Evolutionary conservation across 768 basidiomycete species (phyloP).

Genomic region (Coprinopsis marcescibilis): DNA sequence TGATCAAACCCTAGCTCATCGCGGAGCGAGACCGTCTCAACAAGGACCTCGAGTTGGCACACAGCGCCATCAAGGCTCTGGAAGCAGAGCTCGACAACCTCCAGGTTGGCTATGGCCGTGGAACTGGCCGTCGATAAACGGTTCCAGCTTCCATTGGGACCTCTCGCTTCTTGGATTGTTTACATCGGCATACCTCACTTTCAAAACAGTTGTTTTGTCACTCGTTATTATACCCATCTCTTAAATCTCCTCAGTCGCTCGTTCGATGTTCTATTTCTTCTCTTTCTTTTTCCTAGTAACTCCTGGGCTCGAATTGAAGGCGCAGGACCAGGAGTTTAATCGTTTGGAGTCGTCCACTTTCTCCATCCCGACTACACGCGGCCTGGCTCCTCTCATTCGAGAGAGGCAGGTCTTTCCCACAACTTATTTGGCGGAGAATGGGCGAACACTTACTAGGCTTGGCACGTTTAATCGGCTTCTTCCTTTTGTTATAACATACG

Average conservation of each 20-base stretch:
- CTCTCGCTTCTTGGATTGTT: neutral
- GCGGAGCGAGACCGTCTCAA: conserved; percentile 98
- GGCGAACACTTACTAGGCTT: neutral
- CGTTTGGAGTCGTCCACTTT: neutral
- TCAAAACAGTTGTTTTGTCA: conserved; percentile 11
- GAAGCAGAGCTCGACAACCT: conserved; percentile 89
- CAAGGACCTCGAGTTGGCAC: conserved; percentile 94
- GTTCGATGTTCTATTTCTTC: neutral
- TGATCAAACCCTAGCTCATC: conserved; percentile 71
- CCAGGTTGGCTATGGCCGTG: conserved; percentile 79
- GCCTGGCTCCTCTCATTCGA: too few species aligned
- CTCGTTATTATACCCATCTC: conserved; percentile 4
- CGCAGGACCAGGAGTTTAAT: too few species aligned
- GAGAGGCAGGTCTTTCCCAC: too few species aligned
- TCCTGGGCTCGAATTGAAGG: neutral
- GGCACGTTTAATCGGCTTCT: neutral
- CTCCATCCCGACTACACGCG: neutral
- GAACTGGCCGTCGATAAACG: conserved; percentile 57
- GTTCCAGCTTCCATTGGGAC: conserved; percentile 4
- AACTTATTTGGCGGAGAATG: too few species aligned
- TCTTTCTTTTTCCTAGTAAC: neutral
- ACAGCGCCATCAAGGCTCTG: conserved; percentile 86
- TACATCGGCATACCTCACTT: conserved; percentile 7
- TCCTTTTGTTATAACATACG: neutral
- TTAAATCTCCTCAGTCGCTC: neutral